Percentiles rank a stretch among this genome's conserved stretches.
Conservation (phyloP, 495 filamentous ascomycete species). For the Pseudoneurospora amorphoporcata region DNA sequence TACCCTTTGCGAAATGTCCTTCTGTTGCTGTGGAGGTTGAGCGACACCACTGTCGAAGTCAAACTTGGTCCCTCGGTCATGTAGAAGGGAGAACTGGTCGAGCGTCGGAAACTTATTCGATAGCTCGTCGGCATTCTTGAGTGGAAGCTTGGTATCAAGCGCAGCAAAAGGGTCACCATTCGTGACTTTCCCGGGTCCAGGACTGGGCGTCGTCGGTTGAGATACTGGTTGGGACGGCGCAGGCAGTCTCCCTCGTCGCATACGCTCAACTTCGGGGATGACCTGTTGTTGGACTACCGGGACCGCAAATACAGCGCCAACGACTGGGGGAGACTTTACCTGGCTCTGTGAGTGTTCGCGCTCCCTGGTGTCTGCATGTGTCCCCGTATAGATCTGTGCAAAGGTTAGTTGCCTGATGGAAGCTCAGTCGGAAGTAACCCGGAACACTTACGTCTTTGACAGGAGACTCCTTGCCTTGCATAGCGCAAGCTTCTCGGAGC, state of each 20-base stretch:
- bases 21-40: conserved; percentile 36
- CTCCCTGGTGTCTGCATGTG: conserved; percentile 29
- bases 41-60: conserved; percentile 59
- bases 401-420: conserved; percentile 11
- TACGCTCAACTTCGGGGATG: conserved; percentile 87
- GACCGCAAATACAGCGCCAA: conserved; percentile 60
- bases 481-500: conserved; percentile 69
- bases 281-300: conserved; percentile 56
- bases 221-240: conserved; percentile 32
- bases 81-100: conserved; percentile 85
- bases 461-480: conserved; percentile 82
- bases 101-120: conserved; percentile 80
- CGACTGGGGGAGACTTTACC: conserved; percentile 41
- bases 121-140: conserved; percentile 59
- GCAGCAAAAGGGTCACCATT: conserved; percentile 83
- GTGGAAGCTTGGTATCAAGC: conserved; percentile 55
- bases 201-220: conserved; percentile 48
- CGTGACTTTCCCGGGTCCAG: conserved; percentile 61
- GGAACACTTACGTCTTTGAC: conserved; percentile 71
- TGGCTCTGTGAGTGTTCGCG: conserved; percentile 18
- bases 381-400: conserved; percentile 68
- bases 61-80: conserved; percentile 78
- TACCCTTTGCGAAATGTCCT: conserved; percentile 61
- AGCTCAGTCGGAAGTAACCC: background rate
- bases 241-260: conserved; percentile 79